Evolutionary conservation across 345 rosid species (phyloP).

Genomic region (Turnera subulata): DNA sequence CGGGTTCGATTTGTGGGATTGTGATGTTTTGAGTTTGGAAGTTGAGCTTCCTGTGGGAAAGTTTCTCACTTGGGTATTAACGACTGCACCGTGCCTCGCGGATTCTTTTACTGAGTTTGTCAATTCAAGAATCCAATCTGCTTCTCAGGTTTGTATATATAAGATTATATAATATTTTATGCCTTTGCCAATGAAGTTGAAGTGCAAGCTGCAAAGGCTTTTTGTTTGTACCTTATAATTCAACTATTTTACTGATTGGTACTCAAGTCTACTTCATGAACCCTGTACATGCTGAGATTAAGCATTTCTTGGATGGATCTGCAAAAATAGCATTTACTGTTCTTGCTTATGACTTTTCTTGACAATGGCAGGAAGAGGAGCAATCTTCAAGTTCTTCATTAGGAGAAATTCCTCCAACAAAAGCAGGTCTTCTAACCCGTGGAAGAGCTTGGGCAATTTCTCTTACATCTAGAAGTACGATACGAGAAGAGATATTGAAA

Average conservation of each 20-base stretch:
- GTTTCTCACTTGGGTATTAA: constrained; percentile 27
- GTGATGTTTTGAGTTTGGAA: constrained; percentile 41
- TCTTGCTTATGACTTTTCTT: neutral
- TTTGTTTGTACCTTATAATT: too few species aligned
- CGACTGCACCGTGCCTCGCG: too few species aligned
- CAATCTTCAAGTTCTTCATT: constrained; percentile 37
- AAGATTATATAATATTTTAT: too few species aligned
- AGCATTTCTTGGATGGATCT: too few species aligned
- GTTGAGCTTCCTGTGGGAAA: constrained; percentile 59
- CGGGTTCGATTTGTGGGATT: constrained; percentile 53
- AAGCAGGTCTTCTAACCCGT: constrained; percentile 41
- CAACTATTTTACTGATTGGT: too few species aligned
- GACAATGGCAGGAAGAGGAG: constrained; percentile 39
- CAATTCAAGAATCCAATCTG: too few species aligned
- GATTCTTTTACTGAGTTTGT: too few species aligned
- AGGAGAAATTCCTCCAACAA: constrained; percentile 28
- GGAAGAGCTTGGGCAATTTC: constrained; percentile 77
- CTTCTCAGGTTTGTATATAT: constrained; percentile 38
- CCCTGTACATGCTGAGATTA: too few species aligned
- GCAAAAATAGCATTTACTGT: too few species aligned
- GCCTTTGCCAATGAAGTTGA: too few species aligned
- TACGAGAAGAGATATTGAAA: constrained; percentile 50
- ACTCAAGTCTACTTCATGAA: too few species aligned
- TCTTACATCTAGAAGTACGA: constrained; percentile 36
- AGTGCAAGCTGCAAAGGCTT: too few species aligned